phyloP scores from a whole-genome alignment of 208 protist genomes.

The Trypanosoma avium region DNA sequence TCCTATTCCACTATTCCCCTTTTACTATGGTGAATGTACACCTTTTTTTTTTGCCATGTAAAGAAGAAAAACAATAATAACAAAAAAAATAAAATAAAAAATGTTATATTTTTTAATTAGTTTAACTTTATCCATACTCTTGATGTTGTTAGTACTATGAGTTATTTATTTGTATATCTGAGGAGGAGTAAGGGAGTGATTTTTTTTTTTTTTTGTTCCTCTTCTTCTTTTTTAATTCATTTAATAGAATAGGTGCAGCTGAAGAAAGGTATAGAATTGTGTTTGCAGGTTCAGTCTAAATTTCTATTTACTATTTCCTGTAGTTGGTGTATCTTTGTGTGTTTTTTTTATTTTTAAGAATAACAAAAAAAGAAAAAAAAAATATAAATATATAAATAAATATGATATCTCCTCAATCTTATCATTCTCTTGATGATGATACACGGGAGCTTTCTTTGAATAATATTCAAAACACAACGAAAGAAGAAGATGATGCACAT shows the following conservation, averaged over 20 bases:
- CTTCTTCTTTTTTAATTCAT: too few species aligned
- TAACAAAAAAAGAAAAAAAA: too few species aligned
- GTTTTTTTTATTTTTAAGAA: too few species aligned
- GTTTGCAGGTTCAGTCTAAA: too few species aligned
- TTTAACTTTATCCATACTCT: slow-evolving; percentile 11
- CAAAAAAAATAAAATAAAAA: neutral
- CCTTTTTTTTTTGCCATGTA: slow-evolving; percentile 7
- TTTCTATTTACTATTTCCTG: too few species aligned
- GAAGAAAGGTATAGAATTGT: too few species aligned
- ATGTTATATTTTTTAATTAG: slow-evolving; percentile 6
- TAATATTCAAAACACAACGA: neutral
- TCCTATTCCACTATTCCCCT: too few species aligned
- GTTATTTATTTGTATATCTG: slow-evolving; percentile 4
- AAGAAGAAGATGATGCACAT: neutral
- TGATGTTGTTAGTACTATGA: neutral
- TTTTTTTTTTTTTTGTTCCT: too few species aligned
- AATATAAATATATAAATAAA: too few species aligned
- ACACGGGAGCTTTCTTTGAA: neutral
- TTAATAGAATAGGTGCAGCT: too few species aligned
- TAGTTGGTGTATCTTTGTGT: too few species aligned
- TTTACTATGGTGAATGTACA: neutral
- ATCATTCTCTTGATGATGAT: neutral
- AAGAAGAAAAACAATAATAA: neutral
- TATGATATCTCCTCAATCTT: too few species aligned
- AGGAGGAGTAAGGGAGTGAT: neutral